These are phyloP conservation scores for Pleoardoris graminearum DNA, from an alignment of 2,329 filamentous ascomycete genomes.

Conservation along the genomic window DNA sequence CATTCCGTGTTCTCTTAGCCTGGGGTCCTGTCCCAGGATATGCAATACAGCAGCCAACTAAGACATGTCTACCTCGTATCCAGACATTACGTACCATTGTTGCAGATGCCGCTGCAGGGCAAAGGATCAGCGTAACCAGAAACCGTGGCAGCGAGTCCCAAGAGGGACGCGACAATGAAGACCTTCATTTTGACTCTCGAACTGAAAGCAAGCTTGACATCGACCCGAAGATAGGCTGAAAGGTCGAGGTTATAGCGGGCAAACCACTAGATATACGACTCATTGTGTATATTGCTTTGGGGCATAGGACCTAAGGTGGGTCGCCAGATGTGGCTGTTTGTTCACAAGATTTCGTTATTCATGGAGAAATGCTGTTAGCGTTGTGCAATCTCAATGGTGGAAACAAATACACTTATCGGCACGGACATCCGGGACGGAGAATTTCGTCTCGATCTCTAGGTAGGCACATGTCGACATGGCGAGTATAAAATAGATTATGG, in stretches of 20 bases:
- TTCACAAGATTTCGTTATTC: neutral
- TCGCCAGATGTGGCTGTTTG: neutral
- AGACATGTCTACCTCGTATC: too few species aligned
- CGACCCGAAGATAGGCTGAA: neutral
- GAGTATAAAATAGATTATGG: neutral
- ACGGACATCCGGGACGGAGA: neutral
- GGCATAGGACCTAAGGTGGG: neutral
- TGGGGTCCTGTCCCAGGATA: too few species aligned
- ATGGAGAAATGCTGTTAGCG: constrained; percentile 3
- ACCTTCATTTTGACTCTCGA: constrained; percentile 25
- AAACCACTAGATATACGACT: neutral
- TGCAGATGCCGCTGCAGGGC: constrained; percentile 48
- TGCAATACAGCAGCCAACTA: too few species aligned
- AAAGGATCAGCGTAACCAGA: constrained; percentile 47
- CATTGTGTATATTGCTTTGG: neutral
- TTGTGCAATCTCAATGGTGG: constrained; percentile 2
- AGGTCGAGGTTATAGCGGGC: neutral
- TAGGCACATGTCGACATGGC: neutral
- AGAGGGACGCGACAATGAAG: constrained; percentile 22
- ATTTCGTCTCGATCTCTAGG: neutral
- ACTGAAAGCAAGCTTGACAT: neutral
- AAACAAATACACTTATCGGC: neutral
- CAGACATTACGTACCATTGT: too few species aligned
- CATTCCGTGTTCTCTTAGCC: too few species aligned
- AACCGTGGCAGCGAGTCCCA: constrained; percentile 21